Conservation (phyloP, 2,329 filamentous ascomycete genomes). For the Metarhizium guizhouense region DNA sequence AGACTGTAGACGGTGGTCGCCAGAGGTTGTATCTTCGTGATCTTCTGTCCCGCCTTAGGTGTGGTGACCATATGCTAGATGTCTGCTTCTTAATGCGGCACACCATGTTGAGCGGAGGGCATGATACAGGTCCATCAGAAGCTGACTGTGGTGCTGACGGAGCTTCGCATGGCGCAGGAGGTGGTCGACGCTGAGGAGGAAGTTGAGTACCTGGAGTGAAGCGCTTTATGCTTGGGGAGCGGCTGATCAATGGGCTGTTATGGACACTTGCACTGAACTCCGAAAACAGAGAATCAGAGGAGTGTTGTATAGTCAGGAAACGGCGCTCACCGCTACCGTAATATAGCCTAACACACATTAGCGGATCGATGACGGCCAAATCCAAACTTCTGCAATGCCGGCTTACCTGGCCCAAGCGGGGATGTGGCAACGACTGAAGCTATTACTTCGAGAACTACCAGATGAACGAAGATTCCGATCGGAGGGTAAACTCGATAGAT, state of each 20-base stretch:
- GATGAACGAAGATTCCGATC: constrained; percentile 46
- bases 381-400: constrained; percentile 6
- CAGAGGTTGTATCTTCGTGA: constrained; percentile 54
- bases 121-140: constrained; percentile 14
- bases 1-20: constrained; percentile 64
- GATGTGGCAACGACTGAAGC: constrained; percentile 34
- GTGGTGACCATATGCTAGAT: constrained; percentile 64
- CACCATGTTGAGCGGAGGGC: constrained; percentile 19
- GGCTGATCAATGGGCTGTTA: constrained; percentile 34
- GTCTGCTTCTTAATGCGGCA: constrained; percentile 35
- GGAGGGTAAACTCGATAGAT: constrained; percentile 39
- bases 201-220: constrained; percentile 16
- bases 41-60: constrained; percentile 56
- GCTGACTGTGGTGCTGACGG: neutral
- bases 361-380: neutral
- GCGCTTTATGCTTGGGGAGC: constrained; percentile 39
- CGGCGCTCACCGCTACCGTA: constrained; percentile 58
- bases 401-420: constrained; percentile 46
- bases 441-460: constrained; percentile 37
- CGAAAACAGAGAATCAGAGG: constrained; percentile 37
- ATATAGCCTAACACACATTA: constrained; percentile 43
- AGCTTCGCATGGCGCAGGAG: constrained; percentile 32
- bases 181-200: constrained; percentile 35
- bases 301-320: constrained; percentile 35
- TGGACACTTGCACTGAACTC: constrained; percentile 39